Percentiles rank a stretch among this genome's conserved stretches.
Evolutionary conservation across 1,139 yeast species (phyloP).

Genomic region (Debaryomycetaceae sp.): DNA sequence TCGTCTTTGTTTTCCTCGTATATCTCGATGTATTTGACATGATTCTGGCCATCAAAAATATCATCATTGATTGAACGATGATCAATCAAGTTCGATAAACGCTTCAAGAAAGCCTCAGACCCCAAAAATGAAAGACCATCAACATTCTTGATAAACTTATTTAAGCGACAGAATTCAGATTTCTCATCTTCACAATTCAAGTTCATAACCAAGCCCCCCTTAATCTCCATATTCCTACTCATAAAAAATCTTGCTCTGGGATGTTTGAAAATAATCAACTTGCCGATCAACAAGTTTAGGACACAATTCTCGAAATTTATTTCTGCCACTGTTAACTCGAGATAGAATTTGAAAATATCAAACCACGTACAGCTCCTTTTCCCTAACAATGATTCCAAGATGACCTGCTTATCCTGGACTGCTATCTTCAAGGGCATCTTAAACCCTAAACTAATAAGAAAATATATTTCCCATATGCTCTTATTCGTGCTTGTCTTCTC

Average conservation of each 20-base stretch:
- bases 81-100: constrained; percentile 26
- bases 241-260: constrained; percentile 20
- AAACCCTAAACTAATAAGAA: constrained; percentile 28
- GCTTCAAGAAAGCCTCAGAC: constrained; percentile 21
- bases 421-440: constrained; percentile 24
- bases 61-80: constrained; percentile 21
- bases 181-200: constrained; percentile 30
- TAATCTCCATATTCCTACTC: constrained; percentile 22
- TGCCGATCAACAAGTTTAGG: constrained; percentile 29
- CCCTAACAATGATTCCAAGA: constrained; percentile 24
- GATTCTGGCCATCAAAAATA: constrained; percentile 25
- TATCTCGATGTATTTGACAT: constrained; percentile 30
- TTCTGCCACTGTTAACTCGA: constrained; percentile 29
- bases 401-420: constrained; percentile 13
- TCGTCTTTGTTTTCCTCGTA: constrained; percentile 17
- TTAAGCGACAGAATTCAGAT: constrained; percentile 20
- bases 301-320: constrained; percentile 36
- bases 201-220: constrained; percentile 26
- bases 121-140: constrained; percentile 35
- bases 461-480: constrained; percentile 17
- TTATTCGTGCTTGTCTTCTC: background rate
- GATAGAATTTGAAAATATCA: constrained; percentile 24
- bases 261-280: constrained; percentile 19
- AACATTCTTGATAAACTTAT: constrained; percentile 25
- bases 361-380: constrained; percentile 11